Conservation (phyloP, 2,329 filamentous ascomycete species). For the Penicillium sp. region DNA sequence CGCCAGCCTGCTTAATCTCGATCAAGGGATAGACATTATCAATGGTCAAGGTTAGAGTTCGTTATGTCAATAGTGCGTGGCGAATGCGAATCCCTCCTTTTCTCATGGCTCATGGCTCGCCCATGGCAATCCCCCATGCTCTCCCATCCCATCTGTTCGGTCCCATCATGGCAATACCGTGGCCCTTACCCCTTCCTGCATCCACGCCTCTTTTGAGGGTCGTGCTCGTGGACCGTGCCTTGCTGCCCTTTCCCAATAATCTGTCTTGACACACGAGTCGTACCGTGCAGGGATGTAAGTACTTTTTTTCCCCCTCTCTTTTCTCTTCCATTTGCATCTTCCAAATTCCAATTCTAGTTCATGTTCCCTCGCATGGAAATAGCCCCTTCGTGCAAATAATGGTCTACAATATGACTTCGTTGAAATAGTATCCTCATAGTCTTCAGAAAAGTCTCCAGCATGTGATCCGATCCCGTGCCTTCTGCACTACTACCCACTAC, state of each 20-base stretch:
- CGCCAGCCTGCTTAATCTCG: background rate
- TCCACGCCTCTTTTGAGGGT: conserved; percentile 1
- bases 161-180: background rate
- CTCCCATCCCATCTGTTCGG: background rate
- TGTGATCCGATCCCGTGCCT: background rate
- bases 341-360: background rate
- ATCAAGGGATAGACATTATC: conserved; percentile 17
- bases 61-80: conserved; percentile 15
- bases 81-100: background rate
- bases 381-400: background rate
- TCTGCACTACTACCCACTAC: background rate
- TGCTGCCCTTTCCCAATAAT: conserved; percentile 9
- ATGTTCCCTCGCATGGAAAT: background rate
- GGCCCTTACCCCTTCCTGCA: conserved; percentile 2
- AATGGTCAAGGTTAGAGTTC: conserved; percentile 7
- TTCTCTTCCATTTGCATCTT: background rate
- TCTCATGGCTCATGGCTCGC: conserved; percentile 1
- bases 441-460: background rate
- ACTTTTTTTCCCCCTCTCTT: background rate
- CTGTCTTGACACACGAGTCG: conserved; percentile 4
- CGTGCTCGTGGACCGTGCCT: conserved; percentile 5
- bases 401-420: background rate
- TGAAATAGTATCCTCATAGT: background rate
- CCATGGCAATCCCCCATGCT: conserved; percentile 4
- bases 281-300: background rate